Evolutionary conservation across 2,329 filamentous ascomycete genomes (phyloP).

Genomic region (Calonectria montana): DNA sequence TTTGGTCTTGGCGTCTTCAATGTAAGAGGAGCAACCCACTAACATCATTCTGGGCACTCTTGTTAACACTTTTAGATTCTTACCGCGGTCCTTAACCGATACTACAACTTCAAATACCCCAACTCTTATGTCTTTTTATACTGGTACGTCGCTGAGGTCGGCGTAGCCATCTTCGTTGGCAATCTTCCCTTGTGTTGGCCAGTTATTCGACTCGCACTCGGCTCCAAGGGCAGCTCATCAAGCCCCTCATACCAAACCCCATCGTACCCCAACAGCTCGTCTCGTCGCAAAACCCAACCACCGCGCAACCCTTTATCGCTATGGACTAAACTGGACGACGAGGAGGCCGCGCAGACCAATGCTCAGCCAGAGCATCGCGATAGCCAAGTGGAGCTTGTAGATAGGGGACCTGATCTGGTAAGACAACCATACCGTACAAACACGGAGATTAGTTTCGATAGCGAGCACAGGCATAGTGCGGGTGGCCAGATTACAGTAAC

Average conservation of each 20-base stretch:
- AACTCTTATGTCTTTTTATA: slow-evolving; percentile 67
- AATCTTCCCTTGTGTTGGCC: slow-evolving; percentile 72
- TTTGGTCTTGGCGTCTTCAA: slow-evolving; percentile 67
- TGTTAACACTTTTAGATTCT: slow-evolving; percentile 58
- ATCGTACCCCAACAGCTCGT: slow-evolving; percentile 33
- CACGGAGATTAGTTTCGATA: slow-evolving; percentile 17
- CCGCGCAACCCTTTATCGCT: slow-evolving; percentile 34
- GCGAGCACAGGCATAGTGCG: background rate
- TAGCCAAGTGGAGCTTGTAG: slow-evolving; percentile 46
- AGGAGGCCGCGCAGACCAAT: slow-evolving; percentile 28
- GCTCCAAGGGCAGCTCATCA: slow-evolving; percentile 34
- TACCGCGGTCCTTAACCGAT: slow-evolving; percentile 69
- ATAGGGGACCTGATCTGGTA: slow-evolving; percentile 28
- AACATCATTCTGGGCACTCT: background rate
- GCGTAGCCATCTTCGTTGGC: slow-evolving; percentile 68
- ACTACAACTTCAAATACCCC: slow-evolving; percentile 68
- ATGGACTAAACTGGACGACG: slow-evolving; percentile 47
- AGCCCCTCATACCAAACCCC: slow-evolving; percentile 35
- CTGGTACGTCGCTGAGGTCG: slow-evolving; percentile 71
- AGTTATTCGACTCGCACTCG: slow-evolving; percentile 59
- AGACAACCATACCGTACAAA: slow-evolving; percentile 24
- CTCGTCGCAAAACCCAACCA: slow-evolving; percentile 31
- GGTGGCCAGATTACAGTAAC: slow-evolving; percentile 43
- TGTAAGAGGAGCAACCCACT: slow-evolving; percentile 25
- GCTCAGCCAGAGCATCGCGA: slow-evolving; percentile 31